Percentiles rank a stretch among this genome's conserved stretches.
These are phyloP conservation scores for Gyromitra esculenta DNA, from an alignment of 2,329 filamentous ascomycete genomes.

Conservation along the genomic window DNA sequence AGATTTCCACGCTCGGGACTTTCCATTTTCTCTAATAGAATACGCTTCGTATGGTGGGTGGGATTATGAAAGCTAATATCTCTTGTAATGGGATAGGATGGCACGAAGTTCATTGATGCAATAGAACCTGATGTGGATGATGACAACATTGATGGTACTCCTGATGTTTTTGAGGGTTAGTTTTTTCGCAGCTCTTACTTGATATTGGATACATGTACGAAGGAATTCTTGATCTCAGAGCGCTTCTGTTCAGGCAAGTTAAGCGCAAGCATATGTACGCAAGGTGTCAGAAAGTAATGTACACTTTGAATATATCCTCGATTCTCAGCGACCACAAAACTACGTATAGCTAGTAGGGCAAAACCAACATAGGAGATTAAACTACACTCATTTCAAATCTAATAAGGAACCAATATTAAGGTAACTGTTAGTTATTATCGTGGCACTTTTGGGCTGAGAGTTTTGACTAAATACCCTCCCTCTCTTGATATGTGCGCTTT, in stretches of 20 bases:
- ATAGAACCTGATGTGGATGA: not conserved
- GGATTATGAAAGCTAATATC: not conserved
- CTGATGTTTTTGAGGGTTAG: constrained; percentile 1
- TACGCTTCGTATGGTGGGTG: not conserved
- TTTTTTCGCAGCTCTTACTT: not conserved
- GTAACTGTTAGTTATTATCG: too few relatives aligned
- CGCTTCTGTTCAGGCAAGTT: not conserved
- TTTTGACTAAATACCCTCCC: too few relatives aligned
- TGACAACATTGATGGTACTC: not conserved
- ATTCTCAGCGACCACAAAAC: too few relatives aligned
- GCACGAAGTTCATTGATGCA: constrained; percentile 22
- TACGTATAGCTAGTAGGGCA: too few relatives aligned
- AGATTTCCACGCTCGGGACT: not conserved
- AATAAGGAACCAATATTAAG: too few relatives aligned
- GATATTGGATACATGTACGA: too few relatives aligned
- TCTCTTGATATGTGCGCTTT: too few relatives aligned
- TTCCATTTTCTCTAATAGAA: not conserved
- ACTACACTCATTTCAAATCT: too few relatives aligned
- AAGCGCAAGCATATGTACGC: not conserved
- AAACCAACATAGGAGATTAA: too few relatives aligned
- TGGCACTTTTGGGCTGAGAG: too few relatives aligned
- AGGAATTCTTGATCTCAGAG: not conserved
- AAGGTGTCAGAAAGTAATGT: too few relatives aligned
- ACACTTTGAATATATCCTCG: too few relatives aligned
- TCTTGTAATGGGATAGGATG: constrained; percentile 10